Evolutionary conservation across 2,329 filamentous ascomycete species (phyloP), one percentile per base, ranked within the genome.

Genomic region (Exutisphaerella laricina): DNA sequence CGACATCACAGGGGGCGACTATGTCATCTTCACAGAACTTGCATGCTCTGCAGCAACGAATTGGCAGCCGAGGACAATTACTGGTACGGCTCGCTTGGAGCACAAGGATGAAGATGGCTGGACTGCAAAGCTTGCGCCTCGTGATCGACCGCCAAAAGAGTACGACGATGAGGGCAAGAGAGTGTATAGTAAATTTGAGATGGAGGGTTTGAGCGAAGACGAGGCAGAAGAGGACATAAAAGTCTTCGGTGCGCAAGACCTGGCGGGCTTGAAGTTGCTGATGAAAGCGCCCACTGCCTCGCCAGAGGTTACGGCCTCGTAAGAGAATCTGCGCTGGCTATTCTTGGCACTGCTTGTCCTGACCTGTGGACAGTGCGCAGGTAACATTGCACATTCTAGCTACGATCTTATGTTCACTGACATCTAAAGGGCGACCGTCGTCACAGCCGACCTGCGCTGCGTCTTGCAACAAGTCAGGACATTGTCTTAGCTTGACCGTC

Each of bases 141-240:
- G 85, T 20, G 85, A 94, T 58, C 70, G 82, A 35, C 65, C 74
- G 9, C 64, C 73, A 4, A 73, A 77, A 41, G 61, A 80, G 49
- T 82, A 77, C 56, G 80, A 90, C 53, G 73, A 79, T 28, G 82
- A 84, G 0, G 88, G 87, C 0, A 72, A 84, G 48, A 75, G 87
- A 7, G 65, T 87, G 7, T 94, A 90, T 55, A 80, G 76, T 49
- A 85, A 81, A 45, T 92, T 94, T 51, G 87, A 94, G 56, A 80
- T 80, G 54, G 77, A 77, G 8, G 59, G 60, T 5, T 74, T 80
- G 5, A 77, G 79, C 8, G 79, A 78, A 9, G 76, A 77, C 1
- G 72, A 73, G 10, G 70, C 70, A 7, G 66, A 55, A 6, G 58
- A 53, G 5, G 67, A 70, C 3, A 29, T 41, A 5, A 28, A 38